Conservation (phyloP, 2,329 filamentous ascomycete species). For the Arthrinium phaeospermum region DNA sequence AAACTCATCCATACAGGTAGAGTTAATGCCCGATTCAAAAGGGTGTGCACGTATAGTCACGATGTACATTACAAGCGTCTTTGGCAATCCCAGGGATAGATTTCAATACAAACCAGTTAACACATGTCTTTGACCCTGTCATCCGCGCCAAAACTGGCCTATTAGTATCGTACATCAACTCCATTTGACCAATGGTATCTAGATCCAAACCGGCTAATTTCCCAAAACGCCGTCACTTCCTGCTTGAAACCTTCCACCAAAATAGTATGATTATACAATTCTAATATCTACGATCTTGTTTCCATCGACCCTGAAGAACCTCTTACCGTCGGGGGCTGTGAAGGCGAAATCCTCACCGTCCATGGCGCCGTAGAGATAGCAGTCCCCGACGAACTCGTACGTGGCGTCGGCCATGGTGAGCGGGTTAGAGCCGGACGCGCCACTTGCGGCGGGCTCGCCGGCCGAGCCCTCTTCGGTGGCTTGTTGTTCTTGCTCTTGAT, state of each 20-base stretch:
- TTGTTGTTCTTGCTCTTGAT: not conserved
- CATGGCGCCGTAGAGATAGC: conserved; percentile 33
- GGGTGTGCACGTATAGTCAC: not conserved
- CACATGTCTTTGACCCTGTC: not conserved
- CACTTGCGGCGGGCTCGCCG: not conserved
- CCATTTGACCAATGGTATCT: not conserved
- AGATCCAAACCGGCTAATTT: not conserved
- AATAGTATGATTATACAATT: not conserved
- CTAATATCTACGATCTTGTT: not conserved
- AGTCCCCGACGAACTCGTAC: conserved; percentile 33
- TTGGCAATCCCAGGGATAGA: not conserved
- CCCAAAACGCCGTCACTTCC: not conserved
- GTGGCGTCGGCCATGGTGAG: conserved; percentile 22
- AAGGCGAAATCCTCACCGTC: conserved; percentile 31
- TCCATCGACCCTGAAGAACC: not conserved
- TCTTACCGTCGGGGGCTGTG: not conserved
- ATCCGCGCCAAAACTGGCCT: not conserved
- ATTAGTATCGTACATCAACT: not conserved
- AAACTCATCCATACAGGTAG: not conserved
- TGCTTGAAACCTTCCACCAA: not conserved
- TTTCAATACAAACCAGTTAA: not conserved
- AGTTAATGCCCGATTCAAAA: not conserved
- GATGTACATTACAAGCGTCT: not conserved
- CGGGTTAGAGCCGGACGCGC: not conserved
- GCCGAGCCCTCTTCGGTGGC: not conserved